A percentile compares a stretch with the other conserved stretches of the same genome.
These are phyloP conservation scores for Circinella minor DNA, from an alignment of 371 early-diverging fungal genomes.

Conservation along the genomic window DNA sequence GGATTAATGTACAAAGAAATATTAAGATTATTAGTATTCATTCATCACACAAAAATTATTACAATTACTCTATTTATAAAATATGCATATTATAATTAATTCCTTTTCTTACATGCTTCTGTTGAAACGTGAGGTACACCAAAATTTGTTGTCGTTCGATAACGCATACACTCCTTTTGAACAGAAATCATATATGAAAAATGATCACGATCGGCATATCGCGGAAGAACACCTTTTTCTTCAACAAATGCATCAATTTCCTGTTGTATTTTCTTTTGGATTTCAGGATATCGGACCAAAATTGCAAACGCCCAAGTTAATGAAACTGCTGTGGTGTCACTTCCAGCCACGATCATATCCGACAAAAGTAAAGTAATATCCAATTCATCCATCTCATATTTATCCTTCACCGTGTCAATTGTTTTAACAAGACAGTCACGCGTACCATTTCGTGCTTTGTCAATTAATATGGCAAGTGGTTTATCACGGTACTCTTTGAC, in stretches of 20 bases:
- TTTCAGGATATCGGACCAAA: conserved; percentile 29
- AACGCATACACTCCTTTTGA: conserved; percentile 27
- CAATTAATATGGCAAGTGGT: conserved; percentile 2
- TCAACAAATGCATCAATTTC: conserved; percentile 21
- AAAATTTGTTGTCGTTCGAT: conserved; percentile 15
- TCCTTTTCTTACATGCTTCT: conserved; percentile 12
- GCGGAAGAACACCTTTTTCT: conserved; percentile 19
- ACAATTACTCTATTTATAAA: neutral
- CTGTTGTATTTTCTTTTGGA: conserved; percentile 17
- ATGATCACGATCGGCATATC: conserved; percentile 19
- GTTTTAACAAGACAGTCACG: conserved; percentile 20
- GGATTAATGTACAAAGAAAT: too few relatives aligned
- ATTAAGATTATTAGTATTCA: neutral
- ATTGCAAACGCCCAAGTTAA: conserved; percentile 29
- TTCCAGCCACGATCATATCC: conserved; percentile 26
- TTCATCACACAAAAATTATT: neutral
- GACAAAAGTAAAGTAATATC: conserved; percentile 13
- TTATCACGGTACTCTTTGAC: conserved; percentile 14
- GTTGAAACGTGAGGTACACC: conserved; percentile 23
- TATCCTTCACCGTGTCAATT: conserved; percentile 15
- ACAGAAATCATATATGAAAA: conserved; percentile 23
- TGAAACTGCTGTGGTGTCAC: conserved; percentile 27
- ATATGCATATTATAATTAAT: neutral
- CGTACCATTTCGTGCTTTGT: neutral
- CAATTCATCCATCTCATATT: conserved; percentile 18